Evolutionary conservation across 306 rosid species (phyloP), one percentile per base, ranked within the genome.

Genomic region (Prunus dulcis): DNA sequence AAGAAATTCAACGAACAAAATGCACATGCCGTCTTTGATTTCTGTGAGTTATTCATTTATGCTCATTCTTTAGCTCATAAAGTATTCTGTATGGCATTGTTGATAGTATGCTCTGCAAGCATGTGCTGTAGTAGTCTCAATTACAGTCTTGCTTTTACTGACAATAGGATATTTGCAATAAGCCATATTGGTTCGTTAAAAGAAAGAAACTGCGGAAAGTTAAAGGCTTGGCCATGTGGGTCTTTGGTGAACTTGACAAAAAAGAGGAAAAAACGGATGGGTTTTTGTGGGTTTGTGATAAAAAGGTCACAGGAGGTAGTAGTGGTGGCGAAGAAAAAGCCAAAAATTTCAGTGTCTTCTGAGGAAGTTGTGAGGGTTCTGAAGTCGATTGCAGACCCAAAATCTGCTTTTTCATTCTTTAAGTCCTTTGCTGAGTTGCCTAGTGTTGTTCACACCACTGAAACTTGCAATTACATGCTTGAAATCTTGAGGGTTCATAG

Each of bases 381-480:
- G 6, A 92, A 84, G 87, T 95, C 98, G 11, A 80, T 76, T 87
- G 45, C 79, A 4, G 92, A 92, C 72, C 90, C 89, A 10, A 79
- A 9, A 77, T 70, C 80, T 69, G 89, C 90, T 67, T 84, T 90
- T 76, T 82, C 96, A 3, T 90, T 87, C 73, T 95, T 95, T 73
- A 87, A 89, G 78, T 83, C 86, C 6, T 72, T 92, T 74, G 72
- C 96, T 60, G 83, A 81, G 71, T 84, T 84, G 78, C 90, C 92
- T 5, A 80, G 71, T 79, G 82, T 89, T 77, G 82, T 90, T 74
- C 98, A 90, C 76, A 88, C 97, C 52, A 86, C 97, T 34, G 93
- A 90, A 67, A 86, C 95, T 11, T 95, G 95, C 64, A 90, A 95
- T 88, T 84, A 87, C 88, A 90, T 95, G 93, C 98, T 95, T 69